phyloP scores from a whole-genome alignment of 805 yeast genomes.

The Isabelozyma rhagii region DNA sequence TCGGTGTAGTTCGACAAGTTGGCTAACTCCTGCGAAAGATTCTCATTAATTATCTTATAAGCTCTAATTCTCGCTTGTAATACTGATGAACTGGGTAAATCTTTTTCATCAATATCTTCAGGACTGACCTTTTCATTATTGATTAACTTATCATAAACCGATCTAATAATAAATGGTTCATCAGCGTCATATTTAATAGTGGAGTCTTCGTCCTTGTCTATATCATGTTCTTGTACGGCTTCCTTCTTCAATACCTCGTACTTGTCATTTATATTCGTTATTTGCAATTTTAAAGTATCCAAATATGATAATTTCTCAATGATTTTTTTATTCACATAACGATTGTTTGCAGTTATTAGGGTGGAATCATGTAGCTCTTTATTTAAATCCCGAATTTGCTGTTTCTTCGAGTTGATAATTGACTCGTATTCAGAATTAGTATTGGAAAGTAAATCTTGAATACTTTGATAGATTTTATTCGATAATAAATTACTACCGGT shows the following conservation, averaged over 20 bases:
- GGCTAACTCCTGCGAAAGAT: slow-evolving; percentile 50
- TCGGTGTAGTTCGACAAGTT: slow-evolving; percentile 45
- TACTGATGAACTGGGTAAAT: slow-evolving; percentile 46
- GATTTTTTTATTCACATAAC: slow-evolving; percentile 33
- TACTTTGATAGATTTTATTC: slow-evolving; percentile 32
- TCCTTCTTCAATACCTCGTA: slow-evolving; percentile 24
- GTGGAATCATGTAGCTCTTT: slow-evolving; percentile 37
- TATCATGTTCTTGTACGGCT: slow-evolving; percentile 44
- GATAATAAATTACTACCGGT: slow-evolving; percentile 10
- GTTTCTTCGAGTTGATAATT: slow-evolving; percentile 31
- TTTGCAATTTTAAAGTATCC: slow-evolving; percentile 52
- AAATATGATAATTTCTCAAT: slow-evolving; percentile 32
- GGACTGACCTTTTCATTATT: slow-evolving; percentile 22
- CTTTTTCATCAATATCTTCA: slow-evolving; percentile 19
- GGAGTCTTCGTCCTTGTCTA: slow-evolving; percentile 50
- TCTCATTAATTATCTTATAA: slow-evolving; percentile 65
- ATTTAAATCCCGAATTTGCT: slow-evolving; percentile 33
- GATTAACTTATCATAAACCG: slow-evolving; percentile 52
- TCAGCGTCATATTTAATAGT: slow-evolving; percentile 68
- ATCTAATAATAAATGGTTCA: slow-evolving; percentile 77
- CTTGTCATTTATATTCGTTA: slow-evolving; percentile 38
- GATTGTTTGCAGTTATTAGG: slow-evolving; percentile 40
- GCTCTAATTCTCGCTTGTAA: slow-evolving; percentile 79
- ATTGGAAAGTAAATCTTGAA: slow-evolving; percentile 34
- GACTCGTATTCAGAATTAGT: slow-evolving; percentile 39